Percentiles rank a stretch among this genome's conserved stretches.
phyloP scores from a whole-genome alignment of 805 yeast genomes.

The Pachysolen tannophilus region DNA sequence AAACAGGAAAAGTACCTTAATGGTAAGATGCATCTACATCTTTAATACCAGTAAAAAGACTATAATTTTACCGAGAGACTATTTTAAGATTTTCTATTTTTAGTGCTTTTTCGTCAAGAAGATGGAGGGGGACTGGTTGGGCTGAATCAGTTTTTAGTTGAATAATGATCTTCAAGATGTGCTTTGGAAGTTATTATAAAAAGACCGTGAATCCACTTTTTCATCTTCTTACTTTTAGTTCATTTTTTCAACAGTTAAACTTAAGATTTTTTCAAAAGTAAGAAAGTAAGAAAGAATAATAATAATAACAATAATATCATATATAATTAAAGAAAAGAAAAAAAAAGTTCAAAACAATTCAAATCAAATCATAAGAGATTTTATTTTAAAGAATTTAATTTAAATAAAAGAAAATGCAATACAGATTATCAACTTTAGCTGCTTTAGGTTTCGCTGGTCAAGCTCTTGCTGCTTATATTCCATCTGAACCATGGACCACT shows the following conservation, averaged over 20 bases:
- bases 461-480: constrained; percentile 54
- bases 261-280: background rate
- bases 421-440: constrained; percentile 27
- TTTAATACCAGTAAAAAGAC: background rate
- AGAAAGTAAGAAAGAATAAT: background rate
- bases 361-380: background rate
- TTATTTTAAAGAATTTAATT: background rate
- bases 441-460: constrained; percentile 37
- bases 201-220: too few species aligned
- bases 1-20: constrained; percentile 7
- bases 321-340: background rate
- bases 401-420: constrained; percentile 29
- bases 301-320: too few species aligned
- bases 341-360: background rate
- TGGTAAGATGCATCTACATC: background rate
- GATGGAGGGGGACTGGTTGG: too few species aligned
- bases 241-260: background rate
- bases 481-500: constrained; percentile 63
- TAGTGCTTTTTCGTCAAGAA: too few species aligned
- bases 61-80: constrained; percentile 10
- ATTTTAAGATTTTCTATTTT: too few species aligned
- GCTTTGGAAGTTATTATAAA: background rate
- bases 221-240: background rate
- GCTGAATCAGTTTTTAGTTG: background rate
- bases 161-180: background rate